phyloP scores from a whole-genome alignment of 2,329 filamentous ascomycete species.

The Sporothrix protearum region DNA sequence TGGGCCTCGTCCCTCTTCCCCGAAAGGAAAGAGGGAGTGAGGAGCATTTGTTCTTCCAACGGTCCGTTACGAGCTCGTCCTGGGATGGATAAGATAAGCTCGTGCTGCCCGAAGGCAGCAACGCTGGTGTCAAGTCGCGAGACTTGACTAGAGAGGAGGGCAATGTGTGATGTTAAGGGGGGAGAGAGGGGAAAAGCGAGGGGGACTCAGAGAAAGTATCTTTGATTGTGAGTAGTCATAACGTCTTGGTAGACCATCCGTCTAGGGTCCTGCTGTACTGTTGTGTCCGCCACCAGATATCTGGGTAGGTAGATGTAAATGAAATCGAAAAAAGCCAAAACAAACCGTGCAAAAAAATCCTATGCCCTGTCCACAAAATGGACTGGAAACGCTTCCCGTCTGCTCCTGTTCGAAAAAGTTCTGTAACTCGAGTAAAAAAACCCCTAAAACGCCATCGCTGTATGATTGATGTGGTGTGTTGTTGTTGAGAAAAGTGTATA shows the following conservation, averaged over 20 bases:
- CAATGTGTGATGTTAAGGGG: background rate
- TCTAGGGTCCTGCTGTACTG: background rate
- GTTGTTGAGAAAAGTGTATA: background rate
- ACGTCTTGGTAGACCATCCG: conserved; percentile 7
- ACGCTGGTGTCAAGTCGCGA: conserved; percentile 52
- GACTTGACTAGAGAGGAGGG: background rate
- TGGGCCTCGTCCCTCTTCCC: conserved; percentile 16
- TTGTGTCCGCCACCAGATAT: conserved; percentile 5
- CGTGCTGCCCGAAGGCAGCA: conserved; percentile 73
- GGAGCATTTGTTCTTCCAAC: conserved; percentile 62
- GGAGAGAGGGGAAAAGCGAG: too few relatives aligned
- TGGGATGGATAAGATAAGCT: conserved; percentile 62
- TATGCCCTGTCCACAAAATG: background rate
- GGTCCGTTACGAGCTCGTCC: conserved; percentile 76
- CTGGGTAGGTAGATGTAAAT: background rate
- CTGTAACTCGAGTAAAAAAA: background rate
- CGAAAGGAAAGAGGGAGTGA: background rate
- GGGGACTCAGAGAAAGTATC: conserved; percentile 12
- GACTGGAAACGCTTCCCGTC: background rate
- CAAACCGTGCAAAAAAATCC: conserved; percentile 17
- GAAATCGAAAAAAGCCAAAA: conserved; percentile 4
- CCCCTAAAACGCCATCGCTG: conserved; percentile 12
- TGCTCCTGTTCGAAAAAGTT: background rate
- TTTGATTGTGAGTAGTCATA: conserved; percentile 16
- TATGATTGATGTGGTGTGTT: conserved; percentile 10